phyloP scores from a whole-genome alignment of 2,329 filamentous ascomycete species.

The Acephala macrosclerotiorum region DNA sequence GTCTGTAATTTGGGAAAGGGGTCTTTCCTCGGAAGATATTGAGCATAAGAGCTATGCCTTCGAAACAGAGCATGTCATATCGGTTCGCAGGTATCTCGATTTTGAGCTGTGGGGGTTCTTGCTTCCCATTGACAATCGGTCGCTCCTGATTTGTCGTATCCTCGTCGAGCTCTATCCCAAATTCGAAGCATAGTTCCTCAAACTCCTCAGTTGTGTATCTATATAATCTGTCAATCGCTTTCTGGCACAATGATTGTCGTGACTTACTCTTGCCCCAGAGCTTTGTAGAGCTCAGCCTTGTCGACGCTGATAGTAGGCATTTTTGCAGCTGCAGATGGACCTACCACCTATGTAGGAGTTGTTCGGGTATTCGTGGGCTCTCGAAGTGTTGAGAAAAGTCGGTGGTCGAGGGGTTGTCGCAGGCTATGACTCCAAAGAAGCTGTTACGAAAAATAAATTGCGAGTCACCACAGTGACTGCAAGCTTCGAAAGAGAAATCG shows the following conservation, averaged over 20 bases:
- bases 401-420: constrained; percentile 30
- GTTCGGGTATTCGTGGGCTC: background rate
- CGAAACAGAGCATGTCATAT: constrained; percentile 95
- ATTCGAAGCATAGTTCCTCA: constrained; percentile 98
- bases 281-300: constrained; percentile 95
- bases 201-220: constrained; percentile 94
- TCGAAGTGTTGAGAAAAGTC: background rate
- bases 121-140: constrained; percentile 76
- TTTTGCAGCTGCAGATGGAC: constrained; percentile 43
- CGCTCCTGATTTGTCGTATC: constrained; percentile 66
- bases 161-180: constrained; percentile 94
- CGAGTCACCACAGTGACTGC: constrained; percentile 15
- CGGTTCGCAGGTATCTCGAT: constrained; percentile 98
- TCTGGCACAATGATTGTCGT: constrained; percentile 40
- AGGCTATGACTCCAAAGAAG: constrained; percentile 30
- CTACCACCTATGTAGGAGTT: constrained; percentile 20
- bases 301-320: constrained; percentile 98
- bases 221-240: constrained; percentile 40
- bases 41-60: constrained; percentile 93
- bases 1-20: constrained; percentile 78
- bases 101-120: constrained; percentile 92
- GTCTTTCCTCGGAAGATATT: constrained; percentile 89
- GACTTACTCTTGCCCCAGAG: constrained; percentile 83
- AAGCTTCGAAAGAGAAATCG: background rate
- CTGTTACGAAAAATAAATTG: constrained; percentile 26